Conservation (phyloP, 1,284 basidiomycete species). For the Papiliotrema flavescens region DNA sequence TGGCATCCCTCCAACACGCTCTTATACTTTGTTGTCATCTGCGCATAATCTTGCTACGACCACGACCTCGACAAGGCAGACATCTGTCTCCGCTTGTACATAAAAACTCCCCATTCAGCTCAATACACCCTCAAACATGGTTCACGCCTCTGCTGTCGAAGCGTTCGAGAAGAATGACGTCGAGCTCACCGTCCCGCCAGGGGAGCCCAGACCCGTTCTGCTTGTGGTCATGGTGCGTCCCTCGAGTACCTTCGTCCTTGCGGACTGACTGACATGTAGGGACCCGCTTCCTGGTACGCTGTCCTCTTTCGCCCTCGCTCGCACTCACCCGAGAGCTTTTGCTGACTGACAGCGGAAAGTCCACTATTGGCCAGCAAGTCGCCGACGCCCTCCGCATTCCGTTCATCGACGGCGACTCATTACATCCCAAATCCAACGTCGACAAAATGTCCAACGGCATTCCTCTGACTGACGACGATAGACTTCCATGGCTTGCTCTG, state of each 20-base stretch:
- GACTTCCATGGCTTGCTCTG: constrained; percentile 76
- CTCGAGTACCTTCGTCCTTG: not conserved
- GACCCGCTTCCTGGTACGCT: constrained; percentile 41
- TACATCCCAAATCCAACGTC: constrained; percentile 78
- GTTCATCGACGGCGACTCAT: constrained; percentile 85
- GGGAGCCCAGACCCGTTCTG: constrained; percentile 39
- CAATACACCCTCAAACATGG: constrained; percentile 3
- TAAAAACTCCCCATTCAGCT: too few species aligned
- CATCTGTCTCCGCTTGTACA: too few species aligned
- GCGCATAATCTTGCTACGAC: too few species aligned
- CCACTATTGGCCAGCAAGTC: constrained; percentile 70
- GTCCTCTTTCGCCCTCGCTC: not conserved
- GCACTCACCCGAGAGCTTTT: not conserved
- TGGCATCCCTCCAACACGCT: too few species aligned
- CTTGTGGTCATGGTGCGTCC: constrained; percentile 48
- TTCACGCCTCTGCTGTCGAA: constrained; percentile 10
- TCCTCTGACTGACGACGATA: constrained; percentile 78
- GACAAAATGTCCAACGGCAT: constrained; percentile 79
- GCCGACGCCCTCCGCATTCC: constrained; percentile 61
- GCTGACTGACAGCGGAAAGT: constrained; percentile 63
- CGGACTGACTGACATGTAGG: constrained; percentile 18
- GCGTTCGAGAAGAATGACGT: constrained; percentile 26
- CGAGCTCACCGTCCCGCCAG: constrained; percentile 32
- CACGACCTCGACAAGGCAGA: too few species aligned
- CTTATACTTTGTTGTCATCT: too few species aligned